A percentile compares a stretch with the other conserved stretches of the same genome.
Conservation (phyloP, 768 basidiomycete species). For the Dioszegia crocea region DNA sequence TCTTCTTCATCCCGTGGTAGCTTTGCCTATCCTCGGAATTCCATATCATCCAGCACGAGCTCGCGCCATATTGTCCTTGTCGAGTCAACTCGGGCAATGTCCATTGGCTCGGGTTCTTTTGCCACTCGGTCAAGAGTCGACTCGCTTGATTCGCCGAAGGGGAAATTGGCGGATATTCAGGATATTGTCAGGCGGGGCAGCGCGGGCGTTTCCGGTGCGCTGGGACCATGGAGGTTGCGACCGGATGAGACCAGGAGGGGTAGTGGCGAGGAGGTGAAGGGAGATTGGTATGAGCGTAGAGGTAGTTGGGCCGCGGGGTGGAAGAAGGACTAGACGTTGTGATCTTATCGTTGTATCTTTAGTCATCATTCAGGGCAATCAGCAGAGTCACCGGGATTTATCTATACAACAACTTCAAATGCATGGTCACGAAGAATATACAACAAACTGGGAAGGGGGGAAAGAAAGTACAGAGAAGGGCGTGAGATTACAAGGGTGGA, state of each 20-base stretch:
- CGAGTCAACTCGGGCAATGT: constrained; percentile 2
- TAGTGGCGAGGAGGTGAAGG: neutral
- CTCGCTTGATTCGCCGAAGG: constrained; percentile 29
- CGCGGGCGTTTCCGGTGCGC: too few species aligned
- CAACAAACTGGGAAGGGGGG: neutral
- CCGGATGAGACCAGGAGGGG: too few species aligned
- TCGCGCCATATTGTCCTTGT: neutral
- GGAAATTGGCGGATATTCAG: too few species aligned
- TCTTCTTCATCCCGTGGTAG: constrained; percentile 7
- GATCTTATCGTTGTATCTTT: neutral
- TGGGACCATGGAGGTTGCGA: too few species aligned
- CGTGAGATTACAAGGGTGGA: too few species aligned
- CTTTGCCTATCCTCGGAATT: neutral
- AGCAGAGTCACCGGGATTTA: too few species aligned
- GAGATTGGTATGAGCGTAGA: constrained; percentile 22
- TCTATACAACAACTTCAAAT: neutral
- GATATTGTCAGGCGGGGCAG: too few species aligned
- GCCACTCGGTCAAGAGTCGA: constrained; percentile 12
- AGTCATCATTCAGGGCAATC: neutral
- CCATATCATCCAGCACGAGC: neutral
- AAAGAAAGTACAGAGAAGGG: too few species aligned
- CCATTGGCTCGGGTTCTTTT: constrained; percentile 1
- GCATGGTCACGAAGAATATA: neutral
- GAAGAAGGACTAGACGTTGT: neutral
- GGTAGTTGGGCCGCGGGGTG: constrained; percentile 40